Evolutionary conservation across 257 asterid species (phyloP).

Genomic region (Solanum paucissectum): DNA sequence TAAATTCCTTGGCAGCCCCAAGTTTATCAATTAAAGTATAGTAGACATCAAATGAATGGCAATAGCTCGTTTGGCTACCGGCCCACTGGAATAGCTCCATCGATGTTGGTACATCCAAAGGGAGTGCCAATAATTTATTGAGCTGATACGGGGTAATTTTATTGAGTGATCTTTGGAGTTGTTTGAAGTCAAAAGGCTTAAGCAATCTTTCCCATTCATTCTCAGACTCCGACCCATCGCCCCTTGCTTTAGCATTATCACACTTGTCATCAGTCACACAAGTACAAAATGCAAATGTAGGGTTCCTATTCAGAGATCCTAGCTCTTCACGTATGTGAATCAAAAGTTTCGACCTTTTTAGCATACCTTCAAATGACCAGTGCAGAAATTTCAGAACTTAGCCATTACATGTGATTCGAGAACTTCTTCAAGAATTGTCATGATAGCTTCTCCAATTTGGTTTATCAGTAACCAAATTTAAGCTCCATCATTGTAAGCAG

Average conservation of each 20-base stretch:
- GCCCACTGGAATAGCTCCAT: neutral
- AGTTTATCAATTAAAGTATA: constrained; percentile 39
- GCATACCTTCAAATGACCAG: neutral
- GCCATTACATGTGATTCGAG: neutral
- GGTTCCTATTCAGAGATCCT: constrained; percentile 9
- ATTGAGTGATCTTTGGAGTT: constrained; percentile 55
- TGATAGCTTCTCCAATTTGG: neutral
- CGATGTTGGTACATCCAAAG: constrained; percentile 1
- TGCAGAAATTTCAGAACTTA: neutral
- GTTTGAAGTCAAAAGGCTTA: constrained; percentile 74
- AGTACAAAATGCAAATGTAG: constrained; percentile 15
- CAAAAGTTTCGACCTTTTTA: neutral
- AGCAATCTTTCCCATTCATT: constrained; percentile 87
- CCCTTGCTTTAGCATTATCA: constrained; percentile 6
- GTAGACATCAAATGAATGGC: constrained; percentile 1
- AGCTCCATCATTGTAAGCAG: neutral
- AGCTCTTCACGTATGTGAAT: neutral
- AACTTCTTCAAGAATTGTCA: neutral
- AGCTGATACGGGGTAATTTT: constrained; percentile 69
- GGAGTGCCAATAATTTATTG: constrained; percentile 22
- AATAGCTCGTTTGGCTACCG: neutral
- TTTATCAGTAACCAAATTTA: neutral
- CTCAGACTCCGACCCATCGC: constrained; percentile 36
- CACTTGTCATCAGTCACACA: constrained; percentile 20
- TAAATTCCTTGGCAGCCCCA: constrained; percentile 50